Evolutionary conservation across 495 filamentous ascomycete species (phyloP).

Genomic region (Ramalina peruviana): DNA sequence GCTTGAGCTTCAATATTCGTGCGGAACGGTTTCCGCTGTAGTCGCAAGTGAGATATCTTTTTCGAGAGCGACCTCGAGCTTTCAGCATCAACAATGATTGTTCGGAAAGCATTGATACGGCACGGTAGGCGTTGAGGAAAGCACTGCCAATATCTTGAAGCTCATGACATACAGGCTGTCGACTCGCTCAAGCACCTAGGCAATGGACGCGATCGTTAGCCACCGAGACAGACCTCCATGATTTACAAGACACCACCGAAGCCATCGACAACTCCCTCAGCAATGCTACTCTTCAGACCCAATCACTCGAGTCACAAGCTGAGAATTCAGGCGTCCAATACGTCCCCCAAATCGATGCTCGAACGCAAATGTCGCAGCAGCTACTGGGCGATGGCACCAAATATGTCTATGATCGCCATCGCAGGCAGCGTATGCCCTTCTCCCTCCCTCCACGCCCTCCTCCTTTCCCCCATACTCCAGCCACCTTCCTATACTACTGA

Average conservation of each 20-base stretch:
- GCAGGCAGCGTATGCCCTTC: slow-evolving; percentile 5
- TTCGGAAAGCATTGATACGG: slow-evolving; percentile 10
- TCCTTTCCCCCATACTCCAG: not conserved
- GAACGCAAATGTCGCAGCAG: slow-evolving; percentile 6
- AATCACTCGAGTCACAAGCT: slow-evolving; percentile 13
- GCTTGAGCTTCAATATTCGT: not conserved
- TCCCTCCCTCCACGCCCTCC: not conserved
- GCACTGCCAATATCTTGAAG: not conserved
- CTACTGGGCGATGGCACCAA: slow-evolving; percentile 7
- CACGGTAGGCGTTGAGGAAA: slow-evolving; percentile 2
- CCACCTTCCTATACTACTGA: not conserved
- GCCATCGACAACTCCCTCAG: slow-evolving; percentile 13
- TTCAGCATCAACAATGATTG: slow-evolving; percentile 10
- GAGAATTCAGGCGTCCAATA: slow-evolving; percentile 3
- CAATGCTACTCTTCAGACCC: slow-evolving; percentile 8
- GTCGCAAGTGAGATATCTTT: not conserved
- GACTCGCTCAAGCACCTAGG: not conserved
- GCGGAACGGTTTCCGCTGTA: not conserved
- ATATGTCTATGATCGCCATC: not conserved
- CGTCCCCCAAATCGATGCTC: slow-evolving; percentile 13
- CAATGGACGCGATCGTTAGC: slow-evolving; percentile 13
- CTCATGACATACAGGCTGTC: slow-evolving; percentile 2
- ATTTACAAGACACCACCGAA: not conserved
- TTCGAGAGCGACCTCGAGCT: not conserved
- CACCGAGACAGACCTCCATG: slow-evolving; percentile 6